Evolutionary conservation across 2,329 filamentous ascomycete genomes (phyloP).

Genomic region (Phaeosphaeriaceae sp.): DNA sequence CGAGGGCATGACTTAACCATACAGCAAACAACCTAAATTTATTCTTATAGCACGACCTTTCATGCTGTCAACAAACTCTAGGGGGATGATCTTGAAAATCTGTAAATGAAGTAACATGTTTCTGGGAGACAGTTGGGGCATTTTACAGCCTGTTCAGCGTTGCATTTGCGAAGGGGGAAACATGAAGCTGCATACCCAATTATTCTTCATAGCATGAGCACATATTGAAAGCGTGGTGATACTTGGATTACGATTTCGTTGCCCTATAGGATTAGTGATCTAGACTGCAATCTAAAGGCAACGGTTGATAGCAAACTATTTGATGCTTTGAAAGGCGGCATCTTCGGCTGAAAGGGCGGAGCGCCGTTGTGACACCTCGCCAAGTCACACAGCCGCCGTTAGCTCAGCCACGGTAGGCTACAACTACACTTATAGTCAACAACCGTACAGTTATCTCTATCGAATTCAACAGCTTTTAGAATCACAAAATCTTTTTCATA

Average conservation of each 20-base stretch:
- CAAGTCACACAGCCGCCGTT: not conserved
- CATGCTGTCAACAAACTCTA: not conserved
- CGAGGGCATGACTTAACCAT: conserved; percentile 37
- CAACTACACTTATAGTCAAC: not conserved
- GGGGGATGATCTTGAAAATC: not conserved
- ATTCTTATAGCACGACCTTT: conserved; percentile 1
- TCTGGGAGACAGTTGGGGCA: not conserved
- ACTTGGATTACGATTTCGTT: too few relatives aligned
- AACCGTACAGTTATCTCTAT: not conserved
- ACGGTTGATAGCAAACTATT: not conserved
- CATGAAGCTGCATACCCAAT: conserved; percentile 9
- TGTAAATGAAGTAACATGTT: conserved; percentile 23
- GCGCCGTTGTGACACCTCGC: not conserved
- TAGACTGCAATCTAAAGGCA: too few relatives aligned
- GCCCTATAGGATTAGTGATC: too few relatives aligned
- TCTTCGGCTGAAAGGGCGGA: conserved; percentile 1
- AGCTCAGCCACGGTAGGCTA: conserved; percentile 1
- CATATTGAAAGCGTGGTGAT: not conserved
- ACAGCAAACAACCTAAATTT: not conserved
- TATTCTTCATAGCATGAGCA: conserved; percentile 7
- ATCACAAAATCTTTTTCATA: not conserved
- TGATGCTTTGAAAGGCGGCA: too few relatives aligned
- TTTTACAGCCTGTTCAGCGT: not conserved
- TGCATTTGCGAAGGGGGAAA: conserved; percentile 6
- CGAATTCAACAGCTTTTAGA: not conserved